Evolutionary conservation across 805 yeast species (phyloP).

Genomic region (Yarrowia alimentaria): DNA sequence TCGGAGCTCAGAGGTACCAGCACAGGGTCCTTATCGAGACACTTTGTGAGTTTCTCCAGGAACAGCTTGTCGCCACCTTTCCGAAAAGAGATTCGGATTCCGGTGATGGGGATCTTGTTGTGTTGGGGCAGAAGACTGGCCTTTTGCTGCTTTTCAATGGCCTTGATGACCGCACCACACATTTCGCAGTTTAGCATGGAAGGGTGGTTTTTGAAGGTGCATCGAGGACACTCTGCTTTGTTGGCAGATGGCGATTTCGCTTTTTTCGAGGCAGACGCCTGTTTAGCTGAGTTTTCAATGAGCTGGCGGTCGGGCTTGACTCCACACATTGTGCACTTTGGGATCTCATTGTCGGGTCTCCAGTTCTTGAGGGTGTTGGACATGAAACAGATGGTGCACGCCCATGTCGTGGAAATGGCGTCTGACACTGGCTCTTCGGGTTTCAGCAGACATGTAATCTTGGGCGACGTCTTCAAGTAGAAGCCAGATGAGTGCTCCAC

Average conservation of each 20-base stretch:
- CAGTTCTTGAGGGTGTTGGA: slow-evolving; percentile 49
- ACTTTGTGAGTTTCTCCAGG: slow-evolving; percentile 4
- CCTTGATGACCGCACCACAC: slow-evolving; percentile 62
- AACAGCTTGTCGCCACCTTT: slow-evolving; percentile 26
- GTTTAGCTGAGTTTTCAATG: not conserved
- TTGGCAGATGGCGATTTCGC: slow-evolving; percentile 35
- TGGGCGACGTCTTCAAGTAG: slow-evolving; percentile 68
- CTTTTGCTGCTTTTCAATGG: slow-evolving; percentile 8
- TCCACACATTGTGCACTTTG: slow-evolving; percentile 22
- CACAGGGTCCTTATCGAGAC: slow-evolving; percentile 1
- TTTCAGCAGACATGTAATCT: slow-evolving; percentile 49
- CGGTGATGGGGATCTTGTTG: not conserved
- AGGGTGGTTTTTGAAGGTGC: slow-evolving; percentile 84
- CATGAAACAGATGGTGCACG: slow-evolving; percentile 85
- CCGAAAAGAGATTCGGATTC: slow-evolving; percentile 2
- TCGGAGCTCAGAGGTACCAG: slow-evolving; percentile 1
- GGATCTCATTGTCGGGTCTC: slow-evolving; percentile 9
- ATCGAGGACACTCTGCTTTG: too few species aligned
- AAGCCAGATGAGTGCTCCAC: slow-evolving; percentile 52
- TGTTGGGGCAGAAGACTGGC: slow-evolving; percentile 1
- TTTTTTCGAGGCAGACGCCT: too few species aligned
- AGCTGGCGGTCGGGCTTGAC: slow-evolving; percentile 32
- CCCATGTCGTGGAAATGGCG: slow-evolving; percentile 52
- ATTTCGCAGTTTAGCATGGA: slow-evolving; percentile 77
- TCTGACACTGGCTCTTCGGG: slow-evolving; percentile 34